Evolutionary conservation across 495 filamentous ascomycete genomes (phyloP), one percentile per base, ranked within the genome.

Genomic region (Terfezia boudieri): DNA sequence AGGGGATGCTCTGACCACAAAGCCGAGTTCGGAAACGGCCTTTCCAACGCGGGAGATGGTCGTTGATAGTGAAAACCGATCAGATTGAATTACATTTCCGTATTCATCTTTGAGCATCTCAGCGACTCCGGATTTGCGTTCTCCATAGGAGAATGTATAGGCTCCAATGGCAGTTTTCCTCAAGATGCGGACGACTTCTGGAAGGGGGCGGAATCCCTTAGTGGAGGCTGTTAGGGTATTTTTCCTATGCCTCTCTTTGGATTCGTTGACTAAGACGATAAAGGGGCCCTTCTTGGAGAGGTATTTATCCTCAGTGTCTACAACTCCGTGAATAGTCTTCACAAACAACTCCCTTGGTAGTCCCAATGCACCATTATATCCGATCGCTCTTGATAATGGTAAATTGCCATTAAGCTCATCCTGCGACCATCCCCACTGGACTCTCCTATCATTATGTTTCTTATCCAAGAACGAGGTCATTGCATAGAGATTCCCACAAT

Each of bases 271-370:
- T 5, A 5, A 26, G 26, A 7, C 26, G 26, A 32, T 32, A 2
- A 32, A 32, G 26, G 26, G 7, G 26, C 26, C 26, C 26, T 32
- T 32, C 26, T 32, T 32, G 4, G 26, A 32, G 26, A 32, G 26
- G 7, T 32, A 32, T 32, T 32, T 32, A 51, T 67, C 58, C 10
- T n/a, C 22, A 35, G 63, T 57, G 8, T 58, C 50, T 48, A 67
- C 59, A 9, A 67, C 50, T 2, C 71, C 58, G 9, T 60, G 56
- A 36, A 59, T 59, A 32, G 65, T 63, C 46, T 62, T 60, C 17
- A 71, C 69, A 55, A 67, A 72, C n/a, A 70, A 53, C 50, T 72
- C 60, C 1, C 69, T 63, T 1, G 69, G 68, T 2, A 73, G 65
- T n/a, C 66, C 65, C 9, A 69, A 38, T 10, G 61, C 56, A n/a